Percentiles rank a stretch among this genome's conserved stretches.
These are phyloP conservation scores for Aspergillus sp. DNA, from an alignment of 2,329 filamentous ascomycete species.

Conservation along the genomic window DNA sequence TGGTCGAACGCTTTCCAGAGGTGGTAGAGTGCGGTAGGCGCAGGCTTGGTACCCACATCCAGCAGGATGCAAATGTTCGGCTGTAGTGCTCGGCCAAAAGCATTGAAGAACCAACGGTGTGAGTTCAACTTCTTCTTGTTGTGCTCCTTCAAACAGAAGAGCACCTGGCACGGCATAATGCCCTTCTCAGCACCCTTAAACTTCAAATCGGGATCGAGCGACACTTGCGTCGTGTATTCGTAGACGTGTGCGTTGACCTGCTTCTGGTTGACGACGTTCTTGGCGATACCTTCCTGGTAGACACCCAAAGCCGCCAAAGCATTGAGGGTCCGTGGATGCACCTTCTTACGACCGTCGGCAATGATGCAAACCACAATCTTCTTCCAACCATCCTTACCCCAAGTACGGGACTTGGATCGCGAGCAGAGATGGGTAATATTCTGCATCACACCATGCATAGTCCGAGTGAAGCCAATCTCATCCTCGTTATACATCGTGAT, in stretches of 20 bases:
- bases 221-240: conserved; percentile 98
- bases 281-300: conserved; percentile 97
- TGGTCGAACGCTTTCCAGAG: conserved; percentile 99
- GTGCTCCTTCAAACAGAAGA: conserved; percentile 97
- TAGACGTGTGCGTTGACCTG: conserved; percentile 97
- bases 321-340: conserved; percentile 90
- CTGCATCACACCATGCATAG: conserved; percentile 98
- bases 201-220: conserved; percentile 89
- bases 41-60: conserved; percentile 92
- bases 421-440: conserved; percentile 97
- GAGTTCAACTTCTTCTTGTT: conserved; percentile 98
- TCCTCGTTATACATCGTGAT: conserved; percentile 99
- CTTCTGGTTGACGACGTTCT: conserved; percentile 95
- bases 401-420: conserved; percentile 86
- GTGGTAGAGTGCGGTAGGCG: conserved; percentile 88
- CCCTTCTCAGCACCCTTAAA: conserved; percentile 99
- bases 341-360: conserved; percentile 88
- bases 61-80: conserved; percentile 96
- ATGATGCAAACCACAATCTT: conserved; percentile 99
- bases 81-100: conserved; percentile 86
- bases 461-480: conserved; percentile 92
- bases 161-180: conserved; percentile 96
- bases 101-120: conserved; percentile 99
- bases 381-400: conserved; percentile 97
- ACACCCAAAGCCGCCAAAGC: conserved; percentile 95